phyloP scores from a whole-genome alignment of 2,329 filamentous ascomycete species.

The Albifimbria verrucaria region DNA sequence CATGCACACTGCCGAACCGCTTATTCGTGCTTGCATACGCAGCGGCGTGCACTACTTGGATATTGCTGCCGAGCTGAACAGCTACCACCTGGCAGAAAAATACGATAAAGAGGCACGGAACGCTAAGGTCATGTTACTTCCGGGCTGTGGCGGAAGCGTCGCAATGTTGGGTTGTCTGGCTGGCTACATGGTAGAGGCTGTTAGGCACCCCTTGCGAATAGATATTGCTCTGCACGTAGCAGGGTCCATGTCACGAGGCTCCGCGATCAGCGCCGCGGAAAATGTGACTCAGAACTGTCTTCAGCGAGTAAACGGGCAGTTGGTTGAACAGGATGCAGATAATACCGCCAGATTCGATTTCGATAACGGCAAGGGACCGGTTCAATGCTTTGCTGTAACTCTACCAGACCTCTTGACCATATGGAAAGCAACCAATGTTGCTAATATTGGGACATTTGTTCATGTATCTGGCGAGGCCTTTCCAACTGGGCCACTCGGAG shows the following conservation, averaged over 20 bases:
- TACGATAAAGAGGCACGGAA: constrained; percentile 7
- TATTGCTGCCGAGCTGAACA: constrained; percentile 15
- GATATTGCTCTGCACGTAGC: constrained; percentile 15
- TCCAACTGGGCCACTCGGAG: constrained; percentile 2
- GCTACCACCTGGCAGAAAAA: constrained; percentile 10
- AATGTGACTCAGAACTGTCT: background rate
- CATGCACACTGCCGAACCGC: constrained; percentile 8
- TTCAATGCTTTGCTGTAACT: constrained; percentile 13
- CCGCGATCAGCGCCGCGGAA: constrained; percentile 10
- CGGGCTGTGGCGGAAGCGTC: constrained; percentile 18
- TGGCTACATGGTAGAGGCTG: constrained; percentile 1
- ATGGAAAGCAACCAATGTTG: constrained; percentile 10
- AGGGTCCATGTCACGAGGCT: constrained; percentile 16
- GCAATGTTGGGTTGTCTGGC: constrained; percentile 16
- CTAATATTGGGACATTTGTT: constrained; percentile 13
- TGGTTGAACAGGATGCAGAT: background rate
- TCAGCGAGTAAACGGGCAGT: background rate
- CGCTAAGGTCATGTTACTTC: constrained; percentile 14
- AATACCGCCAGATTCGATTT: constrained; percentile 13
- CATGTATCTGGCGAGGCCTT: constrained; percentile 6
- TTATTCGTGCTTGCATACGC: constrained; percentile 15
- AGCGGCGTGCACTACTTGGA: constrained; percentile 17
- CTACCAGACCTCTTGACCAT: constrained; percentile 19
- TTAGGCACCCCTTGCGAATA: constrained; percentile 6
- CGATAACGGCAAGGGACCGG: constrained; percentile 12